Base-by-base conservation (phyloP, 441 rosid species). In the Brassica balearica region DNA sequence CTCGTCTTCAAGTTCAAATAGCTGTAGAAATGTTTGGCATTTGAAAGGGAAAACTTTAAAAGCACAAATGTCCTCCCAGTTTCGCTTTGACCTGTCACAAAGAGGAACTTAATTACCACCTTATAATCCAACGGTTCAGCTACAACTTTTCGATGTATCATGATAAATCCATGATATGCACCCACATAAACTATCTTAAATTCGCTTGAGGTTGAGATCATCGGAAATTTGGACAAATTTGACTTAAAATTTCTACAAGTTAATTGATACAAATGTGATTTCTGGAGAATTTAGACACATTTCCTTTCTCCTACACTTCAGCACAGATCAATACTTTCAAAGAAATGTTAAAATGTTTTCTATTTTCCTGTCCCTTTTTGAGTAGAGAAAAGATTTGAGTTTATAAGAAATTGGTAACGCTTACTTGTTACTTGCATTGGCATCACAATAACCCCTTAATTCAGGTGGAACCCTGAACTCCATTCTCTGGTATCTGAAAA, bases 381-480 rank as follows among this genome's bases (percentile, higher is more conserved):
- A 53, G 2, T 53, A 7, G 4, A 53, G 22, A 8, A 6, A 6
- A 6, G 1, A 10, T 2, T 15, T 72, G 43, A 64, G 48, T 9
- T 27, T n/a, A 27, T 19, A 58, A 56, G 51, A 20, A 12, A 11
- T 60, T n/a, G 22, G 55, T 68, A 78, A 82, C 55, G 75, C 89
- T 84, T 85, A 92, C 98, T 85, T 74, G 59, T 84, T 84, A 75
- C 85, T 81, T 68, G 86, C 79, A 55, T 74, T 79, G 68, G 88
- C 79, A 81, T 91, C 96, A 41, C 85, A 81, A 80, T 85, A 86
- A 80, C 89, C 81, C 77, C 91, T 85, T 76, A 96, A 79, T 64
- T 83, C 82, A 70, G 90, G 96, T 51, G 98, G 97, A 29, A 94
- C 92, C 81, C 98, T 96, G 85, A 94, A 96, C 73, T 90, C 98